These are phyloP conservation scores for Sphagnum fallax DNA, from an alignment of 228 moss, liverwort and hornwort species.

Conservation along the genomic window DNA sequence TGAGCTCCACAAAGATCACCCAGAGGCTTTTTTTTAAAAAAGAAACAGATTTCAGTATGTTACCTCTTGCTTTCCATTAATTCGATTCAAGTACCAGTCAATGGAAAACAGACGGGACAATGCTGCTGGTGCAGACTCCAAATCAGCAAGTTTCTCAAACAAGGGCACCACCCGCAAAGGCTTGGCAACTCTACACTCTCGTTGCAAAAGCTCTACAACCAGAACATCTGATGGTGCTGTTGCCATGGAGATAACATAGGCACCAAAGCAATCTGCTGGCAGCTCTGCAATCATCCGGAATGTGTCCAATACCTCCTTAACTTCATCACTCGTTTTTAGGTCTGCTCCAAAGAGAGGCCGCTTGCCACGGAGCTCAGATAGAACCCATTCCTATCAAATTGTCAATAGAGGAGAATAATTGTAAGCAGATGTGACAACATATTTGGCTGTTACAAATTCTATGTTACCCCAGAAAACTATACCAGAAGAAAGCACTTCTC, in stretches of 20 bases:
- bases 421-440: no score
- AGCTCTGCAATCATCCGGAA: slow-evolving; percentile 76
- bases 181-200: slow-evolving; percentile 60
- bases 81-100: slow-evolving; percentile 85
- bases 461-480: no score
- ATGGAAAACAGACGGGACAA: slow-evolving; percentile 76
- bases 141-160: slow-evolving; percentile 90
- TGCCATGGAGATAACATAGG: slow-evolving; percentile 94
- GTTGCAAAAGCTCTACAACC: slow-evolving; percentile 87
- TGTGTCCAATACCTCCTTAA: slow-evolving; percentile 86
- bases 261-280: slow-evolving; percentile 87
- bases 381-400: slow-evolving; percentile 50
- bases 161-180: slow-evolving; percentile 92
- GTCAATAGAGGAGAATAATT: no score
- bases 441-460: no score
- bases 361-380: slow-evolving; percentile 70
- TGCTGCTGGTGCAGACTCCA: slow-evolving; percentile 81
- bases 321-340: slow-evolving; percentile 65
- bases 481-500: no score
- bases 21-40: not conserved
- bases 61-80: slow-evolving; percentile 90
- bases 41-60: not conserved
- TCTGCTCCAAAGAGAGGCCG: slow-evolving; percentile 83
- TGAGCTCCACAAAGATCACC: not conserved
- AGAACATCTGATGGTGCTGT: slow-evolving; percentile 88